Evolutionary conservation across 805 yeast species (phyloP), one percentile per base, ranked within the genome.

Genomic region (Pichia kluyveri): DNA sequence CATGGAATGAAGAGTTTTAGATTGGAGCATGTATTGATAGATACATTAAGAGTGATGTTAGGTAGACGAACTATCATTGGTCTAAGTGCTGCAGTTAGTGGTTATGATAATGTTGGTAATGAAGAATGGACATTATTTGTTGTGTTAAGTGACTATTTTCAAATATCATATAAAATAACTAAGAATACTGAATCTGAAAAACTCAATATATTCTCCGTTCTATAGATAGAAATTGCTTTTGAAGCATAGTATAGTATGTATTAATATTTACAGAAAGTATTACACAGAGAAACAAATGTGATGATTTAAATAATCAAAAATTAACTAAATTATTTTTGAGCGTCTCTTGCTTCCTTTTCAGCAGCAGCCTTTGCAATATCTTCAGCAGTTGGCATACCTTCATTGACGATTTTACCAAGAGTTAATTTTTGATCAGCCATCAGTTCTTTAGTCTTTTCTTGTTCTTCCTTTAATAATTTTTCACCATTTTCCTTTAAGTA

Each of bases 401-500:
- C 95, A 55, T 86, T 84, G 45, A 89, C 80, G 57, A 86, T 74
- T 69, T 87, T 88, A 69, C 84, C 88, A 63, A 90, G 74, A 27
- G 96, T 87, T 61, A 84, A 75, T 60, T 84, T 82, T 75, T 88
- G 88, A 54, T 80, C 83, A 51, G 89, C 89, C 70, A 86, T 73
- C 61, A 86, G 78, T 61, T 86, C 91, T 67, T 86, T 85, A 62
- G 83, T 79, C 60, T 82, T 83, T 54, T 75, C 79, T 56, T 81
- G 88, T 67, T 91, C 95, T 70, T 90, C 96, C 60, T 83, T 87
- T 57, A 89, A 75, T 59, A 86, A 72, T 67, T 84, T 80, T 45
- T 70, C 75, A 48, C 78, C 79, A 62, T 78, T 75, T 59, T 77
- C 82, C 53, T 72, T 67, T 58, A 78, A 68, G 59, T 75, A 78